Evolutionary conservation across 2,329 filamentous ascomycete species (phyloP).

Genomic region (Cladophialophora psammophila): DNA sequence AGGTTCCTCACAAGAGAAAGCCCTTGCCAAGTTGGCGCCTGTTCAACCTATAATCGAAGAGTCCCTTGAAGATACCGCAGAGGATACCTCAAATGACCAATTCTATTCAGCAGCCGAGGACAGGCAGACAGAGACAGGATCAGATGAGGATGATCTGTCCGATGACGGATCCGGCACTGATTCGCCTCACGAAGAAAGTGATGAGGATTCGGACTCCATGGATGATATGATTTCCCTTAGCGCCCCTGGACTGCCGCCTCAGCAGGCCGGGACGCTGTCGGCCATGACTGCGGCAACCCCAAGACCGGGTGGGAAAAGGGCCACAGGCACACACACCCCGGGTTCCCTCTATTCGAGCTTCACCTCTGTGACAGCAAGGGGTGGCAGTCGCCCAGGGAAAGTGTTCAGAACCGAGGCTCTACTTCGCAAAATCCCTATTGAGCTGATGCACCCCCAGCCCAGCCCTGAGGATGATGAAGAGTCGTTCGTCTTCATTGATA

Average conservation of each 20-base stretch:
- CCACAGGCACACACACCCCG: conserved; percentile 79
- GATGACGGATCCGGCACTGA: conserved; percentile 69
- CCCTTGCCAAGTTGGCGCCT: conserved; percentile 55
- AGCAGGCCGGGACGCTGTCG: conserved; percentile 78
- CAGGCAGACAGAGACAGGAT: conserved; percentile 54
- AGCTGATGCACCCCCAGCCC: conserved; percentile 85
- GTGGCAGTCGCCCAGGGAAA: conserved; percentile 74
- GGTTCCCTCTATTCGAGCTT: conserved; percentile 90
- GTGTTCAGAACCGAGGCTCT: conserved; percentile 85
- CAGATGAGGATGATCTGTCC: conserved; percentile 61
- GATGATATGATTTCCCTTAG: conserved; percentile 93
- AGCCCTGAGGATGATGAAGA: conserved; percentile 83
- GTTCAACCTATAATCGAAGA: conserved; percentile 65
- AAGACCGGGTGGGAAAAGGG: conserved; percentile 72
- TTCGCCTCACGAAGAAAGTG: conserved; percentile 63
- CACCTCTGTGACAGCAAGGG: conserved; percentile 81
- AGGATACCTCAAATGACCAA: conserved; percentile 86
- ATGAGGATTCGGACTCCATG: conserved; percentile 80
- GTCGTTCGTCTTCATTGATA: conserved; percentile 87
- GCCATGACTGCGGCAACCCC: conserved; percentile 83
- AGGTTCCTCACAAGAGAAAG: conserved; percentile 51
- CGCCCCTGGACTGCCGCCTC: conserved; percentile 78
- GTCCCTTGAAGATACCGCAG: conserved; percentile 66
- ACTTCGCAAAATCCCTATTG: conserved; percentile 73
- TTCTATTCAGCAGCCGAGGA: conserved; percentile 94